These are phyloP conservation scores for Puccinia novopanici DNA, from an alignment of 1,284 basidiomycete species.

Conservation along the genomic window DNA sequence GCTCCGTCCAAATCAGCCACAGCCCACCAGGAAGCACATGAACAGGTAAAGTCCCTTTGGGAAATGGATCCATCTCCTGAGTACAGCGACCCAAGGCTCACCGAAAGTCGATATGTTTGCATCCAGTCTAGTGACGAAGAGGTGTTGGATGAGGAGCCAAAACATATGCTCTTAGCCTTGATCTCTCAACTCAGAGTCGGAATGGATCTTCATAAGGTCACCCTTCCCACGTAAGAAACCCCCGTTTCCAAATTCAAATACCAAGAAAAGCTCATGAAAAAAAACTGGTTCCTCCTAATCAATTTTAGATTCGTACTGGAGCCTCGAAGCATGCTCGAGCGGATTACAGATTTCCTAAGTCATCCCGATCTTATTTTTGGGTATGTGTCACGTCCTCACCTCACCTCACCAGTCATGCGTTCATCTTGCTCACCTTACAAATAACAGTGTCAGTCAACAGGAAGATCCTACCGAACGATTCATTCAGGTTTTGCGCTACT, in stretches of 20 bases:
- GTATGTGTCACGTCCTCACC: conserved; percentile 63
- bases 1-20: neutral
- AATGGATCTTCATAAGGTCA: conserved; percentile 93
- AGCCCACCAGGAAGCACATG: neutral
- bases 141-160: conserved; percentile 61
- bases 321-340: conserved; percentile 87
- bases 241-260: neutral
- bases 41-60: neutral
- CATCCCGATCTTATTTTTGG: conserved; percentile 97
- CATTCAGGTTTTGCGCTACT: conserved; percentile 86
- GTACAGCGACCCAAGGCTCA: neutral
- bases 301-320: conserved; percentile 84
- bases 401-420: conserved; percentile 51
- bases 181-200: conserved; percentile 85
- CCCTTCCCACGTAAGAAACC: conserved; percentile 57
- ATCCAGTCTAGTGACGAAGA: conserved; percentile 58
- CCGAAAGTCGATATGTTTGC: no score
- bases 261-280: neutral
- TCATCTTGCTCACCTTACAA: neutral
- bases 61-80: neutral
- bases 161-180: conserved; percentile 62
- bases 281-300: no score
- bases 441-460: conserved; percentile 70
- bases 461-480: conserved; percentile 86
- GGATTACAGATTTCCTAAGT: conserved; percentile 98